phyloP scores from a whole-genome alignment of 768 basidiomycete genomes.

The Wakefieldia striispora region DNA sequence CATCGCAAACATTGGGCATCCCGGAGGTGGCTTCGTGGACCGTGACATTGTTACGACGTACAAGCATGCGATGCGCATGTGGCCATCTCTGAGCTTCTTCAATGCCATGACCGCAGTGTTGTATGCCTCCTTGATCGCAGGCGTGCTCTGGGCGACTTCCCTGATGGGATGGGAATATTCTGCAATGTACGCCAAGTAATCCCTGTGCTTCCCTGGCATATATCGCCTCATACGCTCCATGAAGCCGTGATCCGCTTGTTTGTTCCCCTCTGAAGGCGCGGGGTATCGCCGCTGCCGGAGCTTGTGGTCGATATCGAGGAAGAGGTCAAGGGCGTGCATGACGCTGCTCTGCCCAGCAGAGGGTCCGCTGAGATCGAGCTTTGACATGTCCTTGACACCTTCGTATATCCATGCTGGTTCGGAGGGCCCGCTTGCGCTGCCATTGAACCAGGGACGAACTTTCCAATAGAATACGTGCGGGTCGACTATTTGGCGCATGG shows the following conservation, averaged over 20 bases:
- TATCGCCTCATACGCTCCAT: slow-evolving; percentile 93
- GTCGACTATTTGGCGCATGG: slow-evolving; percentile 69
- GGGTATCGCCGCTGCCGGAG: slow-evolving; percentile 69
- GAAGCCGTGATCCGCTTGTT: slow-evolving; percentile 69
- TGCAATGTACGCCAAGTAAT: slow-evolving; percentile 72
- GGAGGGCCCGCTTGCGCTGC: slow-evolving; percentile 58
- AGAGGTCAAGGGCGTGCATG: slow-evolving; percentile 83
- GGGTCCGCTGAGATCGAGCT: slow-evolving; percentile 77
- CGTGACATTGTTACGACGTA: slow-evolving; percentile 88
- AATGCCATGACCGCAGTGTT: slow-evolving; percentile 75
- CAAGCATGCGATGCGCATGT: slow-evolving; percentile 85
- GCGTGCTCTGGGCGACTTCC: slow-evolving; percentile 54
- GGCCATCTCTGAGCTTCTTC: slow-evolving; percentile 80
- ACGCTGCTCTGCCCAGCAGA: slow-evolving; percentile 93
- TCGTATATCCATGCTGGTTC: slow-evolving; percentile 72
- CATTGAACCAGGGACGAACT: slow-evolving; percentile 91
- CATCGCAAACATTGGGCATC: slow-evolving; percentile 57
- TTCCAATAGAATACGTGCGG: slow-evolving; percentile 88
- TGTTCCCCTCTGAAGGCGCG: slow-evolving; percentile 61
- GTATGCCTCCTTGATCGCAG: slow-evolving; percentile 69
- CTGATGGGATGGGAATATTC: slow-evolving; percentile 60
- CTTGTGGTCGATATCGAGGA: slow-evolving; percentile 87
- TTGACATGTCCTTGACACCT: slow-evolving; percentile 57
- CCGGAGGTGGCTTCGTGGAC: slow-evolving; percentile 45
- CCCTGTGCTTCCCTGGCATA: slow-evolving; percentile 91